Evolutionary conservation across 305 asterid genomes (phyloP), one percentile per base, ranked within the genome.

Genomic region (Fraxinus dipetala): DNA sequence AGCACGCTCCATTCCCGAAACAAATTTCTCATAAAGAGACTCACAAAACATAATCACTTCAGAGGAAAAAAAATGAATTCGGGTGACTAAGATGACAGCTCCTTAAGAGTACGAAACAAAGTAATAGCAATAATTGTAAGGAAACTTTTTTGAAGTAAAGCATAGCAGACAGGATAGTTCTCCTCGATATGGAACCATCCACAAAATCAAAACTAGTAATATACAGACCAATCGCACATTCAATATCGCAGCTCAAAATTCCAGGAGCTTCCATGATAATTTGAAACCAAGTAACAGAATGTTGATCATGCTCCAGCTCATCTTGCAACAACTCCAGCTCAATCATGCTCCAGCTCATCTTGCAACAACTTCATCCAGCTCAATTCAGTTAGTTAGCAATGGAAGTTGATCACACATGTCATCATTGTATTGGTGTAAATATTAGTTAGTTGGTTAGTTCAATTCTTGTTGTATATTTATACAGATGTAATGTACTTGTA

Each of bases 151-250:
- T 24, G 34, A 65, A 8, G 34, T 24, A 24, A 10, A 11, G n/a
- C 72, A 65, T 59, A 5, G 11, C 28, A 26, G 34, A 54, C 83
- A 81, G 14, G 61, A 76, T 6, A 9, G 11, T 26, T 70, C 82
- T 63, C 20, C 76, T 31, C n/a, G 31, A 81, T 32, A 65, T 3
- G 22, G 69, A 74, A 40, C 61, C 77, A 73, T n/a, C 69, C 75
- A 69, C 40, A 22, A 72, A 76, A 59, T 30, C 69, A 85, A 81
- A 61, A 35, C 24, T 79, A 65, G 77, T 16, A 77, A 79, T 4
- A 59, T 16, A 31, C 32, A 54, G 72, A 6, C 14, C 35, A 51
- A 31, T 7, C 40, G 10, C 43, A 16, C 22, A 32, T 70, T 30
- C 24, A 70, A 70, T 31, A 70, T 70, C 6, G 22, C 75, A 31